Conservation (phyloP, 2,329 filamentous ascomycete genomes). For the Coniochaeta sp. region DNA sequence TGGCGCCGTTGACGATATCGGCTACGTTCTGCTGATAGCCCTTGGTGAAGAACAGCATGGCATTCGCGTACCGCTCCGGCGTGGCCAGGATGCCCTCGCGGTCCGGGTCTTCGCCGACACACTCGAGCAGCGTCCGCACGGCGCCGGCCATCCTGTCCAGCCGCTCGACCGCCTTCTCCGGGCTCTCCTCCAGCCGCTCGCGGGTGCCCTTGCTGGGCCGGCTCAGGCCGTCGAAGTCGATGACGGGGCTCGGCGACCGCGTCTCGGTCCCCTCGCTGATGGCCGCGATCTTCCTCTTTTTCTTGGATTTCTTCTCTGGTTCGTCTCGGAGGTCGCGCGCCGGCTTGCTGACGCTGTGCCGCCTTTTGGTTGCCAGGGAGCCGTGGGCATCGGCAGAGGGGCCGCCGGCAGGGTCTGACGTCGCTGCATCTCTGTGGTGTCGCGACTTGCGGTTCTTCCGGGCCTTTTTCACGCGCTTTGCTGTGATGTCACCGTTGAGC, state of each 20-base stretch:
- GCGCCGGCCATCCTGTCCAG: constrained; percentile 54
- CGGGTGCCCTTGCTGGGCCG: constrained; percentile 57
- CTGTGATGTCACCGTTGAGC: constrained; percentile 14
- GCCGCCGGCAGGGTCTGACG: constrained; percentile 1
- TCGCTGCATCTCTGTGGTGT: constrained; percentile 10
- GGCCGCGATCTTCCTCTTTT: constrained; percentile 22
- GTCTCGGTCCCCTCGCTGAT: constrained; percentile 21
- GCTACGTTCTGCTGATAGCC: constrained; percentile 93
- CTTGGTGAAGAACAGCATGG: constrained; percentile 91
- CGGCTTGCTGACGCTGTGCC: constrained; percentile 51
- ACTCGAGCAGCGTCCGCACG: constrained; percentile 60
- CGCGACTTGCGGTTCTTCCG: constrained; percentile 19
- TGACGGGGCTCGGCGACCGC: constrained; percentile 47
- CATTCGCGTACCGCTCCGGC: constrained; percentile 86
- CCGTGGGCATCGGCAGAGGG: constrained; percentile 5
- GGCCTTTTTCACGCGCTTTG: constrained; percentile 18
- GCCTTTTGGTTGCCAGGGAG: constrained; percentile 27
- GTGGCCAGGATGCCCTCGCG: constrained; percentile 59
- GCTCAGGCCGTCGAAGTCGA: constrained; percentile 56
- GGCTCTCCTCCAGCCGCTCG: constrained; percentile 49
- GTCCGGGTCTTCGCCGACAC: constrained; percentile 60
- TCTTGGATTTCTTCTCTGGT: constrained; percentile 29
- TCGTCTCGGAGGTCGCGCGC: constrained; percentile 55
- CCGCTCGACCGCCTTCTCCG: constrained; percentile 41
- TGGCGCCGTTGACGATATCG: constrained; percentile 86